Conservation (phyloP, 2,329 filamentous ascomycete species). For the Colletotrichum sp. region DNA sequence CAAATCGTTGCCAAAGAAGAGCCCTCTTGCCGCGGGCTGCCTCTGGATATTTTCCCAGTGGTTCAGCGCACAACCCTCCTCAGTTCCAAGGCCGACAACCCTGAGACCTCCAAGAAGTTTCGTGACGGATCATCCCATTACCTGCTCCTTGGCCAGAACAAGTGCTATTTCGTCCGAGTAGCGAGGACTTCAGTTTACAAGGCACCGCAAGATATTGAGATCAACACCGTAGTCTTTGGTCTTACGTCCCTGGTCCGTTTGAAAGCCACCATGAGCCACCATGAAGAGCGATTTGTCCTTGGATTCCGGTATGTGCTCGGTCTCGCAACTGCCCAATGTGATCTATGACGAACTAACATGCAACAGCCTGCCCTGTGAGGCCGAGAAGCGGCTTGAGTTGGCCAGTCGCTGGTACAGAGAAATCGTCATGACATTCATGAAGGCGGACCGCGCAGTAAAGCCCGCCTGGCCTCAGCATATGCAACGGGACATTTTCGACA, state of each 20-base stretch:
- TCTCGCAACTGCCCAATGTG: slow-evolving; percentile 19
- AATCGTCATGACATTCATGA: slow-evolving; percentile 59
- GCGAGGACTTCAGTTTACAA: slow-evolving; percentile 47
- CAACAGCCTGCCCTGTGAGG: slow-evolving; percentile 3
- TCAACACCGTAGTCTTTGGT: slow-evolving; percentile 55
- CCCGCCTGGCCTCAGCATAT: slow-evolving; percentile 63
- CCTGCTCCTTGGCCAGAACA: slow-evolving; percentile 57
- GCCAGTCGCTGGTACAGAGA: slow-evolving; percentile 59
- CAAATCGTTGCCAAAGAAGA: slow-evolving; percentile 52
- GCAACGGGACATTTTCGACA: slow-evolving; percentile 57
- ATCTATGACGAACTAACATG: slow-evolving; percentile 21
- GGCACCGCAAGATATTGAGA: slow-evolving; percentile 49
- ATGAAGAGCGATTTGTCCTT: slow-evolving; percentile 62
- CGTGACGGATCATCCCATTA: slow-evolving; percentile 59
- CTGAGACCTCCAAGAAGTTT: slow-evolving; percentile 48
- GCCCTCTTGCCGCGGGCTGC: slow-evolving; percentile 34
- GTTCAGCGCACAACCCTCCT: slow-evolving; percentile 50
- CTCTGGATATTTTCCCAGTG: slow-evolving; percentile 54
- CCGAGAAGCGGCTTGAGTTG: slow-evolving; percentile 51
- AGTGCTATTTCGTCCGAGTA: slow-evolving; percentile 58
- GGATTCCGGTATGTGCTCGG: slow-evolving; percentile 51
- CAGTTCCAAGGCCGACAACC: slow-evolving; percentile 43
- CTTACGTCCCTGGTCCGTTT: slow-evolving; percentile 58
- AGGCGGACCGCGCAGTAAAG: slow-evolving; percentile 59
- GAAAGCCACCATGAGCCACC: slow-evolving; percentile 52